Evolutionary conservation across 176 grass and related monocot genomes (phyloP).

Genomic region (Musa itinerans): DNA sequence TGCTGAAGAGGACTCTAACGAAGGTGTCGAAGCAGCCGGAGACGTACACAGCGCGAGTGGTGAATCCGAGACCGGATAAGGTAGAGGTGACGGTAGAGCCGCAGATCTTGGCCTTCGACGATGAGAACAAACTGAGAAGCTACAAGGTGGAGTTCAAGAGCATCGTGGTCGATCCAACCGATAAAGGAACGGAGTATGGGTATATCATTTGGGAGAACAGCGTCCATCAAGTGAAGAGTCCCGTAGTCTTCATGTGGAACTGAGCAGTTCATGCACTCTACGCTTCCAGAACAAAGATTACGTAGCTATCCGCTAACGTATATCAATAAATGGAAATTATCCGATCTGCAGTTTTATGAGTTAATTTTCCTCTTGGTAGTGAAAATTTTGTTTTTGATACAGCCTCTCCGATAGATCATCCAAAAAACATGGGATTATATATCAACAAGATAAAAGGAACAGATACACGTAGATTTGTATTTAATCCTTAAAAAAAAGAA

Average conservation of each 20-base stretch:
- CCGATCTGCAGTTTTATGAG: too few species aligned
- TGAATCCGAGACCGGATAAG: constrained; percentile 16
- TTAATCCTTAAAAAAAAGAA: too few species aligned
- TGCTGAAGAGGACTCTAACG: constrained; percentile 19
- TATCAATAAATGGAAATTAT: too few species aligned
- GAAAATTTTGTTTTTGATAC: too few species aligned
- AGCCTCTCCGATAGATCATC: too few species aligned
- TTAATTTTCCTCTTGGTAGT: too few species aligned
- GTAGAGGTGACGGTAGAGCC: constrained; percentile 36
- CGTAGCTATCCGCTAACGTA: too few species aligned
- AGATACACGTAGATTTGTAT: too few species aligned
- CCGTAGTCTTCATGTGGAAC: constrained; percentile 37
- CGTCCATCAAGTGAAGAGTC: constrained; percentile 39
- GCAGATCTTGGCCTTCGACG: constrained; percentile 24
- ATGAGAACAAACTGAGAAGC: constrained; percentile 17
- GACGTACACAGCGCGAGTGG: constrained; percentile 24
- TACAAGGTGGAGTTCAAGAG: constrained; percentile 49
- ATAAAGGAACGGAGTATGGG: neutral
- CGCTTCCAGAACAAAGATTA: too few species aligned
- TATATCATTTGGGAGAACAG: constrained; percentile 42
- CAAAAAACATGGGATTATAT: too few species aligned
- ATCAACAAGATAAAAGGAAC: too few species aligned
- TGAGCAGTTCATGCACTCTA: too few species aligned
- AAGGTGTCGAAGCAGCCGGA: constrained; percentile 32
- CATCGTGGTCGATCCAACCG: neutral